These are phyloP conservation scores for Tephrocybe sp. DNA, from an alignment of 768 basidiomycete species.

Conservation along the genomic window DNA sequence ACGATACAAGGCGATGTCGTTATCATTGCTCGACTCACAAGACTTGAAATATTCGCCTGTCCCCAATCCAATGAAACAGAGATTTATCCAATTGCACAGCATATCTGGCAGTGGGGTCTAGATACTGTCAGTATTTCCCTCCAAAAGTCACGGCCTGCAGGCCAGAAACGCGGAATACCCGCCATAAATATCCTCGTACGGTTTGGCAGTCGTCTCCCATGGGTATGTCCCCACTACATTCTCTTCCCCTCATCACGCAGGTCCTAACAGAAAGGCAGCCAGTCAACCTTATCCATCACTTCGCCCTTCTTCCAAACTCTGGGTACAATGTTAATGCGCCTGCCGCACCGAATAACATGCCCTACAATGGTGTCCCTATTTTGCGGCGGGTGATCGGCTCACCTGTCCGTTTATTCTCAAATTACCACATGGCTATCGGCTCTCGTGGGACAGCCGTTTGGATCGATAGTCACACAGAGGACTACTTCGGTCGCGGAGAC, in stretches of 20 bases:
- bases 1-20: conserved; percentile 43
- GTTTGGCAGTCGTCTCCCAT: conserved; percentile 59
- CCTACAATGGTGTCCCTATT: conserved; percentile 42
- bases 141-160: conserved; percentile 24
- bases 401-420: conserved; percentile 58
- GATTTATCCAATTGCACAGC: conserved; percentile 43
- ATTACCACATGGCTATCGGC: conserved; percentile 54
- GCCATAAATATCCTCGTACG: conserved; percentile 57
- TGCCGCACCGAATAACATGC: conserved; percentile 37
- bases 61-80: conserved; percentile 22
- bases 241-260: background rate
- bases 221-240: conserved; percentile 31
- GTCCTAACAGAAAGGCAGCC: conserved; percentile 35
- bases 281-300: conserved; percentile 68
- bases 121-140: conserved; percentile 46
- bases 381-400: conserved; percentile 44
- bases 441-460: conserved; percentile 63
- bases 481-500: conserved; percentile 41
- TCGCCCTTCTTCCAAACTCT: conserved; percentile 46
- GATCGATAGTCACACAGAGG: conserved; percentile 64
- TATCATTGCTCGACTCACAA: conserved; percentile 42
- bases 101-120: conserved; percentile 57
- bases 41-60: conserved; percentile 41
- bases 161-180: conserved; percentile 15
- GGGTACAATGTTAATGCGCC: conserved; percentile 26